These are phyloP conservation scores for Colletotrichum eleusines DNA, from an alignment of 2,329 filamentous ascomycete species.

Conservation along the genomic window DNA sequence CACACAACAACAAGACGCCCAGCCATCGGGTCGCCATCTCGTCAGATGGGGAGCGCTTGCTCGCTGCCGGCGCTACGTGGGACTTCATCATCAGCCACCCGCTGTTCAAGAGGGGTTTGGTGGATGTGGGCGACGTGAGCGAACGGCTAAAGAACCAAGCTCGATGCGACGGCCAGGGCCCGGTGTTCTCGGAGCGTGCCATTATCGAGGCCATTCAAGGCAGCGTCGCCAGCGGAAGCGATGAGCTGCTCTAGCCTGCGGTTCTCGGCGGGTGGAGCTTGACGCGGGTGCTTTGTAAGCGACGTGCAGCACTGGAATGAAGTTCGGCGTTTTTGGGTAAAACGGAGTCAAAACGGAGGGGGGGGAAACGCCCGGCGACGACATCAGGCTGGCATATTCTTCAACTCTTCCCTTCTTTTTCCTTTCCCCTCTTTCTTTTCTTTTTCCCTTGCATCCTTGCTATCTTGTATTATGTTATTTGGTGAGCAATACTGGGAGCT, in stretches of 20 bases:
- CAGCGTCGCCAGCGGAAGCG: constrained; percentile 80
- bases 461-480: constrained; percentile 24
- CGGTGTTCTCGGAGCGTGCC: constrained; percentile 84
- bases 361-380: constrained; percentile 23
- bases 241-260: constrained; percentile 72
- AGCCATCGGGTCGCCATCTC: constrained; percentile 77
- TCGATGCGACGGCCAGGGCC: constrained; percentile 87
- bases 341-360: constrained; percentile 35
- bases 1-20: constrained; percentile 72
- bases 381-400: background rate
- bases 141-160: constrained; percentile 81
- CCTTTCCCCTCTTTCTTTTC: background rate
- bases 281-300: constrained; percentile 31
- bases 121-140: constrained; percentile 86
- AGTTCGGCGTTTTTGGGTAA: constrained; percentile 40
- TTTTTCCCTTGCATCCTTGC: constrained; percentile 15
- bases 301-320: constrained; percentile 26
- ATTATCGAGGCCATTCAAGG: constrained; percentile 82
- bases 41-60: constrained; percentile 74
- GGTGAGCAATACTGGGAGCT: constrained; percentile 5
- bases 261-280: constrained; percentile 1
- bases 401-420: background rate
- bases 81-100: constrained; percentile 88
- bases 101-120: constrained; percentile 78
- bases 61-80: constrained; percentile 86